phyloP scores from a whole-genome alignment of 306 rosid species.

The Alnus rubra region DNA sequence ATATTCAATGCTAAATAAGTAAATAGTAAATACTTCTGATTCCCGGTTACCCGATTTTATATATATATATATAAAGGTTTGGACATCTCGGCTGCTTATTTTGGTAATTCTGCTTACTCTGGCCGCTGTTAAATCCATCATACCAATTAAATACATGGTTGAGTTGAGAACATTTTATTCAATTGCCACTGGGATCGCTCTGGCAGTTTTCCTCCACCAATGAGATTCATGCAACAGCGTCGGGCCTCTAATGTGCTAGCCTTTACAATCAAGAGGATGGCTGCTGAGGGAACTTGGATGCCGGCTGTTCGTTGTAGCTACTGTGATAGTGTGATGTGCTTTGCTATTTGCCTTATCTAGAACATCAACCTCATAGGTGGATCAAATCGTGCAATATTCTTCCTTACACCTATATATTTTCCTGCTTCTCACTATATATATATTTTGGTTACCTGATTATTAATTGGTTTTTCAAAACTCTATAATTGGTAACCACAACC shows the following conservation, averaged over 20 bases:
- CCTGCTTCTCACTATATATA: constrained; percentile 62
- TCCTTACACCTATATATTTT: constrained; percentile 93
- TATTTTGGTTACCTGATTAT: too few species aligned
- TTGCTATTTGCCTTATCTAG: constrained; percentile 86
- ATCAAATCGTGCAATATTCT: constrained; percentile 91
- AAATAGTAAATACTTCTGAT: too few species aligned
- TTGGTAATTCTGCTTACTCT: constrained; percentile 83
- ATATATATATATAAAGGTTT: constrained; percentile 3
- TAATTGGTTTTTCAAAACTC: too few species aligned
- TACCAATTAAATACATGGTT: constrained; percentile 88
- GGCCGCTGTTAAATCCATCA: constrained; percentile 80
- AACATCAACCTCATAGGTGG: constrained; percentile 85
- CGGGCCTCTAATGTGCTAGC: constrained; percentile 65
- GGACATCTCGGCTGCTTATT: constrained; percentile 99
- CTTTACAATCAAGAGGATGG: constrained; percentile 83
- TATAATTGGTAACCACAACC: too few species aligned
- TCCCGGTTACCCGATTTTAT: too few species aligned
- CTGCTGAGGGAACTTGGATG: constrained; percentile 98
- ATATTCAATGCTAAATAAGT: too few species aligned
- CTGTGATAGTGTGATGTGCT: constrained; percentile 61
- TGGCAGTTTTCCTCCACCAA: constrained; percentile 63
- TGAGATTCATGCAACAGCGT: constrained; percentile 88
- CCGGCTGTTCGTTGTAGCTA: constrained; percentile 96
- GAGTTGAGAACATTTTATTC: constrained; percentile 87
- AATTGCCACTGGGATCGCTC: constrained; percentile 84